phyloP scores from a whole-genome alignment of 2,329 filamentous ascomycete genomes.

The Trichoderma oligosporum region DNA sequence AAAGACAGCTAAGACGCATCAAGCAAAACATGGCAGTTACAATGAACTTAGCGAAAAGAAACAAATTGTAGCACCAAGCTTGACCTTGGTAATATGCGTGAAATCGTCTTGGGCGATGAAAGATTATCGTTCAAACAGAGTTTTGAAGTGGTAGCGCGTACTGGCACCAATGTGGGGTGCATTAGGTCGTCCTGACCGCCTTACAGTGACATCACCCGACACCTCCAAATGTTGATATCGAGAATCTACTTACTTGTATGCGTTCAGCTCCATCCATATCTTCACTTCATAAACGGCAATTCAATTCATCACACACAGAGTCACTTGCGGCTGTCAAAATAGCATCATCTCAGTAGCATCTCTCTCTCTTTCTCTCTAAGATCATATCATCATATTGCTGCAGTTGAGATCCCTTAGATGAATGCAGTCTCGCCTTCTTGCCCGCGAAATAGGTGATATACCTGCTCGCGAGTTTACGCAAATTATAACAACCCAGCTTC shows the following conservation, averaged over 20 bases:
- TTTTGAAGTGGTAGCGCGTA: constrained; percentile 7
- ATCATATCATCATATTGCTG: too few relatives aligned
- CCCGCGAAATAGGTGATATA: constrained; percentile 69
- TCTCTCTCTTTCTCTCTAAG: background rate
- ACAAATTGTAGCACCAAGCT: background rate
- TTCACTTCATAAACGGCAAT: background rate
- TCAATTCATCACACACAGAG: background rate
- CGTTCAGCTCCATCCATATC: background rate
- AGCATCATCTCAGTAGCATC: too few relatives aligned
- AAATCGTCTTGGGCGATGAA: background rate
- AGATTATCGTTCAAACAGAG: constrained; percentile 10
- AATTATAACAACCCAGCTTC: constrained; percentile 60
- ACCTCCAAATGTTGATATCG: too few relatives aligned
- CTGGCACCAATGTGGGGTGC: constrained; percentile 17
- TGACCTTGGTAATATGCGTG: background rate
- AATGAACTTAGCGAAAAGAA: background rate
- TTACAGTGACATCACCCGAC: constrained; percentile 17
- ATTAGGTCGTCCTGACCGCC: constrained; percentile 11
- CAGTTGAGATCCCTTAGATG: constrained; percentile 27
- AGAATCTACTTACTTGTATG: too few relatives aligned
- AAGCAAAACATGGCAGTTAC: constrained; percentile 6
- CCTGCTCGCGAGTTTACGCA: constrained; percentile 61
- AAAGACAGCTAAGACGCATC: background rate
- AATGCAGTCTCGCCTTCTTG: constrained; percentile 73
- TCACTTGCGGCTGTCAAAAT: background rate